A percentile compares a stretch with the other conserved stretches of the same genome.
phyloP scores from a whole-genome alignment of 2,329 filamentous ascomycete species.

The Arthrobotrys pseudoclavata region DNA sequence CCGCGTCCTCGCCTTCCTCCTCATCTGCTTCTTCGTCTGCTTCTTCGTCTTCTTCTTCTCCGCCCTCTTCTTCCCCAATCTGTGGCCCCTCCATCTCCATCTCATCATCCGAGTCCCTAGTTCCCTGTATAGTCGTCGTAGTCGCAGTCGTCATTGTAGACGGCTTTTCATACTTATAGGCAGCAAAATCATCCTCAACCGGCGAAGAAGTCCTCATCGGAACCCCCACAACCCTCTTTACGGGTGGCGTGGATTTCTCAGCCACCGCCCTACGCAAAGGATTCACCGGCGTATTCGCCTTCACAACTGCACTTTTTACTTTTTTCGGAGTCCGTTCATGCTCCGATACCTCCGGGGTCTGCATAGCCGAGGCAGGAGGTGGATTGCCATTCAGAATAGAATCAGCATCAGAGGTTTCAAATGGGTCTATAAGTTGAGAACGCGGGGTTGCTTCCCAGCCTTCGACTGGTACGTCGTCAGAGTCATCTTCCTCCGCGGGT shows the following conservation, averaged over 20 bases:
- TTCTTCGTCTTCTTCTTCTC: constrained; percentile 6
- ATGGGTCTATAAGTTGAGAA: constrained; percentile 20
- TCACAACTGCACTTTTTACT: neutral
- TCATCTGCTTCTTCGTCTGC: neutral
- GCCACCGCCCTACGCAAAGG: neutral
- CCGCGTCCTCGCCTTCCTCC: constrained; percentile 10
- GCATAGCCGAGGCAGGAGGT: constrained; percentile 32
- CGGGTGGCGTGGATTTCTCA: neutral
- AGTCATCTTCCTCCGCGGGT: neutral
- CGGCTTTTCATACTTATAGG: neutral
- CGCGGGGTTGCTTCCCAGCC: constrained; percentile 33
- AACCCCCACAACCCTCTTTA: neutral
- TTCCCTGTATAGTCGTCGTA: neutral
- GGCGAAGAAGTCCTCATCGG: neutral
- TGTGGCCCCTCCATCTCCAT: neutral
- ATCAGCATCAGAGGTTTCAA: constrained; percentile 22
- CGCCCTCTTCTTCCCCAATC: neutral
- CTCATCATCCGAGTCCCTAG: constrained; percentile 30
- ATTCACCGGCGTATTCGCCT: neutral
- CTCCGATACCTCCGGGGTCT: neutral
- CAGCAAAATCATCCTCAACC: neutral
- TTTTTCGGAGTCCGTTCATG: neutral
- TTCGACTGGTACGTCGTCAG: constrained; percentile 1
- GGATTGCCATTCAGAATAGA: constrained; percentile 28
- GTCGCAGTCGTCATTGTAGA: no score